Evolutionary conservation across 768 basidiomycete genomes (phyloP).

Genomic region (Suillus plorans): DNA sequence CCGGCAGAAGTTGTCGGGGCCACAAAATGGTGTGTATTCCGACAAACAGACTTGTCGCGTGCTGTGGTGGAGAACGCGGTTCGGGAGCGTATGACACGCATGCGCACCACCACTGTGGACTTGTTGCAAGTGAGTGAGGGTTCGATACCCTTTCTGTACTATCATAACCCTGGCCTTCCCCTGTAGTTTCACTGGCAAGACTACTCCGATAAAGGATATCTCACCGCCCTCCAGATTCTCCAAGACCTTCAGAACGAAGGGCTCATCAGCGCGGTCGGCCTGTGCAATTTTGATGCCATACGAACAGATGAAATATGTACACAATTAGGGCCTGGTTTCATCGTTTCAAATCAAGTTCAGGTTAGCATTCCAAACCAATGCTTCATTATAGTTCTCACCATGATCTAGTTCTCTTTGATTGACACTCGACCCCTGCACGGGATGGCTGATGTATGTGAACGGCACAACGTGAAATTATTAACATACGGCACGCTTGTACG

Average conservation of each 20-base stretch:
- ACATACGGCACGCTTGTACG: slow-evolving; percentile 82
- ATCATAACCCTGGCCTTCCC: slow-evolving; percentile 1
- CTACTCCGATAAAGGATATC: slow-evolving; percentile 49
- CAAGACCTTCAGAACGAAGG: slow-evolving; percentile 59
- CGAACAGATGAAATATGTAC: slow-evolving; percentile 81
- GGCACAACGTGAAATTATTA: slow-evolving; percentile 69
- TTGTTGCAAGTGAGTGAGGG: slow-evolving; percentile 60
- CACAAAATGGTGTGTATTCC: slow-evolving; percentile 88
- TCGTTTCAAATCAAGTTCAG: slow-evolving; percentile 85
- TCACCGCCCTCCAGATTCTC: slow-evolving; percentile 50
- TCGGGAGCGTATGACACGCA: slow-evolving; percentile 68
- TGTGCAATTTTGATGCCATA: slow-evolving; percentile 80
- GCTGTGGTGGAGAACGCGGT: slow-evolving; percentile 61
- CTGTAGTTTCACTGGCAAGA: slow-evolving; percentile 81
- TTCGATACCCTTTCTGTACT: background rate
- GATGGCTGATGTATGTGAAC: slow-evolving; percentile 74
- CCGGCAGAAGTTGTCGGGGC: slow-evolving; percentile 58
- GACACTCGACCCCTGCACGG: slow-evolving; percentile 76
- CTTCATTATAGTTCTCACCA: slow-evolving; percentile 12
- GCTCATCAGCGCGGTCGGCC: slow-evolving; percentile 62
- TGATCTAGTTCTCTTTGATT: slow-evolving; percentile 71
- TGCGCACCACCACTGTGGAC: slow-evolving; percentile 60
- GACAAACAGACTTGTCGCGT: slow-evolving; percentile 48
- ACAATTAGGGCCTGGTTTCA: slow-evolving; percentile 62
- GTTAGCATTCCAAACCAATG: slow-evolving; percentile 35